A percentile compares a stretch with the other conserved stretches of the same genome.
These are phyloP conservation scores for Pterulicium gracile DNA, from an alignment of 1,284 basidiomycete species.

Conservation along the genomic window DNA sequence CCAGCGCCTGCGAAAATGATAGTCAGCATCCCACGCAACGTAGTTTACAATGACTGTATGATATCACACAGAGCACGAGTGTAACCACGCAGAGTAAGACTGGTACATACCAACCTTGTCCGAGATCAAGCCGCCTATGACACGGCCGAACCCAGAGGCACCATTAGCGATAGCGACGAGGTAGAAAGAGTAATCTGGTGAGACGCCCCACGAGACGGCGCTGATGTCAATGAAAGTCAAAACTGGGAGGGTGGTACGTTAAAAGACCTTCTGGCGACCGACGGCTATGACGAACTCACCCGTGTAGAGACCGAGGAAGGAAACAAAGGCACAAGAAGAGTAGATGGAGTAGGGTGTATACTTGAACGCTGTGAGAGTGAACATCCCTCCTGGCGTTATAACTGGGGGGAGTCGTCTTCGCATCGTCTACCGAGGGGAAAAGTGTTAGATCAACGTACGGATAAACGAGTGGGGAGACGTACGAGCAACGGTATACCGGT, in stretches of 20 bases:
- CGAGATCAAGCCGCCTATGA: slow-evolving; percentile 24
- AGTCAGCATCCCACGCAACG: too few relatives aligned
- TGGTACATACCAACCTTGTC: slow-evolving; percentile 24
- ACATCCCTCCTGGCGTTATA: slow-evolving; percentile 30
- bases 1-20: slow-evolving; percentile 31
- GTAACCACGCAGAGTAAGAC: too few relatives aligned
- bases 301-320: slow-evolving; percentile 49
- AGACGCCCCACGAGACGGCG: slow-evolving; percentile 26
- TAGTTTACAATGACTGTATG: too few relatives aligned
- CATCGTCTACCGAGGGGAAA: slow-evolving; percentile 28
- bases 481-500: slow-evolving; percentile 34
- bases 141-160: slow-evolving; percentile 30
- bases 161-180: slow-evolving; percentile 37
- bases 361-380: slow-evolving; percentile 36
- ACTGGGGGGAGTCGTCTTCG: slow-evolving; percentile 37
- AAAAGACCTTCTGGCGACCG: slow-evolving; percentile 1
- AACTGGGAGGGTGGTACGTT: slow-evolving; percentile 16
- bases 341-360: slow-evolving; percentile 29
- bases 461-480: slow-evolving; percentile 4
- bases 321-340: slow-evolving; percentile 27
- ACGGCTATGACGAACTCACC: slow-evolving; percentile 19
- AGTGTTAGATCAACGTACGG: background rate
- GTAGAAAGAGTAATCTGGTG: slow-evolving; percentile 31
- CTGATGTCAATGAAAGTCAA: slow-evolving; percentile 33
- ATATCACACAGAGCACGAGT: too few relatives aligned